Base-by-base conservation (phyloP, 1,284 basidiomycete genomes). In the Gymnopus androsaceus region DNA sequence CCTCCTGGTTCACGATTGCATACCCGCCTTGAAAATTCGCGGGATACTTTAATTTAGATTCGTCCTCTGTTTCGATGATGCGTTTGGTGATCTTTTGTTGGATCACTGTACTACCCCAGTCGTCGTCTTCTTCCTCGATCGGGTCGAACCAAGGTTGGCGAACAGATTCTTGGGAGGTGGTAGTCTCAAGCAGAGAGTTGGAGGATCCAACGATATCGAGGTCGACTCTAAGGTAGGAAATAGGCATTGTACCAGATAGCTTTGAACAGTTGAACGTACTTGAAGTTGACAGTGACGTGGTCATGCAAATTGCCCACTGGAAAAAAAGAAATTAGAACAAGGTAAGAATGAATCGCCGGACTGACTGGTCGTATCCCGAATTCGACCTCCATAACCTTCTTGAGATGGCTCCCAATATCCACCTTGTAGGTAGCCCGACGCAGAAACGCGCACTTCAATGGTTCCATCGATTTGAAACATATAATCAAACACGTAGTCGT, bases 221-320 rank as follows among this genome's bases (percentile, higher is more conserved):
- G 60, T 88, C 84, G 55, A 80, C 75, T 69, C 74, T 57, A 25
- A 27, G 6, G 19, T 12, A 50, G 27, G 45, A 15, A 1, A 4
- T 30, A 4, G 4, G 60, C 2, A 69, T 59, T 53, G 38, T 64
- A 38, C 15, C n/a, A n/a, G n/a, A n/a, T n/a, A n/a, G n/a, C n/a
- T 25, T 25, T 7, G 25, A 23, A 47, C 30, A 27, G 38, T 14
- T 25, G 36, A 5, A 50, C 59, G 15, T 5, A 38, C 75, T 83
- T 83, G 70, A 78, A 87, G 67, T 83, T 86, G 65, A 88, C n/a
- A n/a, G n/a, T 81, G 37, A 87, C 80, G 63, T 88, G 85, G 64
- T 88, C 84, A 59, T 88, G 86, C n/a, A 88, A 66, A 31, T 79
- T 84, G 11, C 85, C 85, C 81, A 85, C 81, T 82, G 57, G 3